A percentile compares a stretch with the other conserved stretches of the same genome.
These are phyloP conservation scores for Populus nigra DNA, from an alignment of 345 rosid species.

Conservation along the genomic window DNA sequence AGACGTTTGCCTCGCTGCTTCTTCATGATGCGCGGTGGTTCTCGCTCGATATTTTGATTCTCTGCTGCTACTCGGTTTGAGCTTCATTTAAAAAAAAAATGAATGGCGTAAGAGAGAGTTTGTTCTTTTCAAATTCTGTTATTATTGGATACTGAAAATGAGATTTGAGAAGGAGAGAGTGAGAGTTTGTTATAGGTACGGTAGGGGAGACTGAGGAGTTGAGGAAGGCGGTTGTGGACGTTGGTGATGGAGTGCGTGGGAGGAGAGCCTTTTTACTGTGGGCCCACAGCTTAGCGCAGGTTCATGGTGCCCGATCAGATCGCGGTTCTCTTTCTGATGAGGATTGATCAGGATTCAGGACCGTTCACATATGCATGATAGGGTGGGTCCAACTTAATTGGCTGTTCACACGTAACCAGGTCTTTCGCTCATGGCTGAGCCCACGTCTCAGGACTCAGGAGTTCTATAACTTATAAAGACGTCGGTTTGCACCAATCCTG, in stretches of 20 bases:
- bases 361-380: background rate
- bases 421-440: background rate
- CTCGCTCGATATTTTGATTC: background rate
- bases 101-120: background rate
- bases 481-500: too few relatives aligned
- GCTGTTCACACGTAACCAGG: background rate
- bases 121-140: background rate
- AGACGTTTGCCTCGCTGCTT: slow-evolving; percentile 22
- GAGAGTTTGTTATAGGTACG: background rate
- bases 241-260: slow-evolving; percentile 4
- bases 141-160: background rate
- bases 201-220: background rate
- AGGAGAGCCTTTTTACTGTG: background rate
- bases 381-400: background rate
- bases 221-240: slow-evolving; percentile 13
- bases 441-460: background rate
- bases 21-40: slow-evolving; percentile 10
- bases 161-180: background rate
- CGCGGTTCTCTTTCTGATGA: background rate
- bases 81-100: background rate
- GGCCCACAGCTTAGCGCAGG: background rate
- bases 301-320: background rate
- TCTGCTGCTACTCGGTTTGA: background rate
- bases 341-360: background rate
- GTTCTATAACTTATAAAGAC: too few relatives aligned